These are phyloP conservation scores for Trichoderma sp. DNA, from an alignment of 2,329 filamentous ascomycete species.

Conservation along the genomic window DNA sequence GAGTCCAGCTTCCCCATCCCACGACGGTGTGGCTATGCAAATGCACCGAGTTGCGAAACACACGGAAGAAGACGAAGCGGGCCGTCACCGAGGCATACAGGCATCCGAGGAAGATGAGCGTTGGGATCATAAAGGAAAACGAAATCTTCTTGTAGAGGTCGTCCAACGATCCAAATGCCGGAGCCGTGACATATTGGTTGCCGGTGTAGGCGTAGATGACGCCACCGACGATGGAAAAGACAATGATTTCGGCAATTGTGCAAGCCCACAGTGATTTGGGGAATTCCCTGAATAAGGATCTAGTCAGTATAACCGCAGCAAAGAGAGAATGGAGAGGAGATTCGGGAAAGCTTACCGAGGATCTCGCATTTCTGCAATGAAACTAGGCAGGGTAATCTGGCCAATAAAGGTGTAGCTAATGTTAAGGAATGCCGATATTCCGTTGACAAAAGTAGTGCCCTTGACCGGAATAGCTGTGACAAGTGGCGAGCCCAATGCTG, in stretches of 20 bases:
- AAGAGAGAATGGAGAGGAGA: neutral
- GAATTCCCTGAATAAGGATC: constrained; percentile 64
- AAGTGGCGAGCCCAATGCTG: constrained; percentile 57
- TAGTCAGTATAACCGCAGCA: constrained; percentile 2
- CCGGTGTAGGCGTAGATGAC: constrained; percentile 86
- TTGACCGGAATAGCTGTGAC: constrained; percentile 65
- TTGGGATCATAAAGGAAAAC: constrained; percentile 95
- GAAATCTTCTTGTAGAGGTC: constrained; percentile 81
- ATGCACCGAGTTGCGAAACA: constrained; percentile 77
- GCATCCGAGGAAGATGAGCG: constrained; percentile 86
- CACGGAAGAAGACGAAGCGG: constrained; percentile 86
- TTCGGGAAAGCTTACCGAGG: constrained; percentile 40
- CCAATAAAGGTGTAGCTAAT: constrained; percentile 97
- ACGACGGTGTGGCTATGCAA: constrained; percentile 75
- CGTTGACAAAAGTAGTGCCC: constrained; percentile 75
- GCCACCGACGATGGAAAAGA: constrained; percentile 78
- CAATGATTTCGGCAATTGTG: constrained; percentile 80
- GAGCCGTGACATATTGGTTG: constrained; percentile 81
- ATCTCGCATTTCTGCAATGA: constrained; percentile 89
- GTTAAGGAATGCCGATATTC: constrained; percentile 87
- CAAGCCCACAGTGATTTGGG: constrained; percentile 90
- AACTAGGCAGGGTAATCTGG: constrained; percentile 88
- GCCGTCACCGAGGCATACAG: constrained; percentile 87
- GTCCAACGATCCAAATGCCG: constrained; percentile 80
- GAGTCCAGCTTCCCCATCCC: constrained; percentile 77